A percentile compares a stretch with the other conserved stretches of the same genome.
These are phyloP conservation scores for Arctium lappa DNA, from an alignment of 129 eudicot genomes.

Conservation along the genomic window DNA sequence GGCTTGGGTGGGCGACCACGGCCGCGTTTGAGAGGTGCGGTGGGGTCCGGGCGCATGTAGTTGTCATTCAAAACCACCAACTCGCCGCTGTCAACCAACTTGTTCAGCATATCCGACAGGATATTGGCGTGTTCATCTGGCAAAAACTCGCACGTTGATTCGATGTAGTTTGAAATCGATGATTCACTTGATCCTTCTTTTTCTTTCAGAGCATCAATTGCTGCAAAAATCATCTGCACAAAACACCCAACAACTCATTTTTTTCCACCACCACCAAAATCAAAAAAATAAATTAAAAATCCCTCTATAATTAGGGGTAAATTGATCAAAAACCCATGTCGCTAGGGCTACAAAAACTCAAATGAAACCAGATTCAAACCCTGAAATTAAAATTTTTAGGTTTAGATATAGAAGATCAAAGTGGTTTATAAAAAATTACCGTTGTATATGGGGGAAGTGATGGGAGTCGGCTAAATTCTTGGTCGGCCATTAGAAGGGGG, in stretches of 20 bases:
- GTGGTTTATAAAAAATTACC: slow-evolving; percentile 27
- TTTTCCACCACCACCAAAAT: not conserved
- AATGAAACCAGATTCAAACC: not conserved
- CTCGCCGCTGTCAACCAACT: slow-evolving; percentile 52
- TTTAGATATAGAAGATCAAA: not conserved
- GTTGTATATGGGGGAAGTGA: slow-evolving; percentile 53
- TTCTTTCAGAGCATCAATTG: slow-evolving; percentile 53
- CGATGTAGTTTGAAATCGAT: slow-evolving; percentile 56
- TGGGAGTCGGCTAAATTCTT: slow-evolving; percentile 39
- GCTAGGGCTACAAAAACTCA: not conserved
- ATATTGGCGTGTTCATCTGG: slow-evolving; percentile 49
- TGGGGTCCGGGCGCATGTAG: slow-evolving; percentile 47
- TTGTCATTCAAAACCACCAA: slow-evolving; percentile 52
- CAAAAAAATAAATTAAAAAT: not conserved
- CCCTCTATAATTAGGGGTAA: not conserved
- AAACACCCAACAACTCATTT: not conserved
- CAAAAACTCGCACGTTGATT: slow-evolving; percentile 53
- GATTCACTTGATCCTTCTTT: slow-evolving; percentile 55
- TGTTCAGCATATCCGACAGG: slow-evolving; percentile 41
- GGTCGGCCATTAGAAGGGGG: slow-evolving; percentile 45
- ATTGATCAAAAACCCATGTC: not conserved
- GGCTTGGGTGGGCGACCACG: slow-evolving; percentile 91
- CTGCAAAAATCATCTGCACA: slow-evolving; percentile 69
- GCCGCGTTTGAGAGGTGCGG: slow-evolving; percentile 50
- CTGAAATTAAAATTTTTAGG: not conserved